phyloP scores from a whole-genome alignment of 305 asterid genomes.

The Fraxinus platypoda region DNA sequence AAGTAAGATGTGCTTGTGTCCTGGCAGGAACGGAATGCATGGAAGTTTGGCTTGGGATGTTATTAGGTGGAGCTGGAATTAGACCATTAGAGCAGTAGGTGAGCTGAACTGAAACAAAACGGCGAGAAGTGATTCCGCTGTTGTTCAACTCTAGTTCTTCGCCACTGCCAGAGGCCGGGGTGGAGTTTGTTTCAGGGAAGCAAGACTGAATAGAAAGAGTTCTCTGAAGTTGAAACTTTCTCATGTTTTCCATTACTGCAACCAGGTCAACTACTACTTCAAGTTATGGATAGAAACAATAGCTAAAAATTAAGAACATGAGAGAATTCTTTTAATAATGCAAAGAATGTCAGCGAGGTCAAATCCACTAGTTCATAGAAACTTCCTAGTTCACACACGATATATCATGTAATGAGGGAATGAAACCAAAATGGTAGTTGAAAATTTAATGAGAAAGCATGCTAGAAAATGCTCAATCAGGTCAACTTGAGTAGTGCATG shows the following conservation, averaged over 20 bases:
- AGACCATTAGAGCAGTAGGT: too few species aligned
- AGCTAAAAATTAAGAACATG: not conserved
- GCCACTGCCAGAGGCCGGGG: not conserved
- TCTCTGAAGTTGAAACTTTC: not conserved
- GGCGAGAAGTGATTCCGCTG: not conserved
- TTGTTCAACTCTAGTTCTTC: not conserved
- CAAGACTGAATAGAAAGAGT: not conserved
- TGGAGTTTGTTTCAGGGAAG: not conserved
- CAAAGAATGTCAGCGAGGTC: not conserved
- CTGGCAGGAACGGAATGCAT: not conserved
- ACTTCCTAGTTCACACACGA: not conserved
- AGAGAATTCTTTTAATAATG: not conserved
- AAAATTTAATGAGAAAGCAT: not conserved
- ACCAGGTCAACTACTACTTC: not conserved
- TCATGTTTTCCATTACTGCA: slow-evolving; percentile 22
- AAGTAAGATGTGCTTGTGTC: not conserved
- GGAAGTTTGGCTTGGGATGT: not conserved
- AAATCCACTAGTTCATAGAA: too few species aligned
- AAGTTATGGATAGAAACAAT: not conserved
- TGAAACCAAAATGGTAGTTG: not conserved
- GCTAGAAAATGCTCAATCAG: not conserved
- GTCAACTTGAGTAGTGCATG: not conserved
- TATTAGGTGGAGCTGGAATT: not conserved
- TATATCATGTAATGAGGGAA: not conserved
- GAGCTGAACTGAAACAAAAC: not conserved